Conservation (phyloP, 495 filamentous ascomycete species). For the Neurospora cerealis region DNA sequence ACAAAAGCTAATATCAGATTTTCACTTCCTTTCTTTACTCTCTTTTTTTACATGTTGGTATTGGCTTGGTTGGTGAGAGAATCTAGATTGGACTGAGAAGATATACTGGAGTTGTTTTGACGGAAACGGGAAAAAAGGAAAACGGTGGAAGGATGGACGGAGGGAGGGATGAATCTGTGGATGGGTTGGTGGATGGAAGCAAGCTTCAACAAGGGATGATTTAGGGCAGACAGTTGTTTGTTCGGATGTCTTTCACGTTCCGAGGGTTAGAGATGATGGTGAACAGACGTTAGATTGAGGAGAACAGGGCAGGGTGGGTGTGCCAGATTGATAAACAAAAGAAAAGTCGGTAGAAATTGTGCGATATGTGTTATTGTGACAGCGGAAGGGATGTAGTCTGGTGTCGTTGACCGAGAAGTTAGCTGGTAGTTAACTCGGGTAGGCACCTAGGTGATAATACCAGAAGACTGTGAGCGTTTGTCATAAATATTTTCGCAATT, state of each 20-base stretch:
- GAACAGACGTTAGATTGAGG: background rate
- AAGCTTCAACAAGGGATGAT: background rate
- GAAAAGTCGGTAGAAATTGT: background rate
- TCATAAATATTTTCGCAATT: no score
- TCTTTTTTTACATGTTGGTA: background rate
- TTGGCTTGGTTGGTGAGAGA: background rate
- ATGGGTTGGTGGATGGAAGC: no score
- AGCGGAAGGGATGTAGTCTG: background rate
- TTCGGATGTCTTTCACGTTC: background rate
- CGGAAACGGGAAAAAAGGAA: no score
- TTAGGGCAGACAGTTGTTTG: background rate
- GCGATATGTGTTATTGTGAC: background rate
- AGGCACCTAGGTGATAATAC: background rate
- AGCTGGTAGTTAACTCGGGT: background rate
- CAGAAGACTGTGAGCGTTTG: background rate
- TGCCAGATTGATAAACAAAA: background rate
- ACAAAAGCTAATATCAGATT: no score
- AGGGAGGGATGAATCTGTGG: no score
- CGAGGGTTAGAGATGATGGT: background rate
- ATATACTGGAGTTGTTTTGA: background rate
- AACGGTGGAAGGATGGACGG: no score
- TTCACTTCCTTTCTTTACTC: no score
- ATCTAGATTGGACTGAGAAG: background rate
- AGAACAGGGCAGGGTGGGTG: background rate
- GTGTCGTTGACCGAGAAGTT: background rate